phyloP scores from a whole-genome alignment of 2,329 filamentous ascomycete genomes.

The Graphilbum sp. region DNA sequence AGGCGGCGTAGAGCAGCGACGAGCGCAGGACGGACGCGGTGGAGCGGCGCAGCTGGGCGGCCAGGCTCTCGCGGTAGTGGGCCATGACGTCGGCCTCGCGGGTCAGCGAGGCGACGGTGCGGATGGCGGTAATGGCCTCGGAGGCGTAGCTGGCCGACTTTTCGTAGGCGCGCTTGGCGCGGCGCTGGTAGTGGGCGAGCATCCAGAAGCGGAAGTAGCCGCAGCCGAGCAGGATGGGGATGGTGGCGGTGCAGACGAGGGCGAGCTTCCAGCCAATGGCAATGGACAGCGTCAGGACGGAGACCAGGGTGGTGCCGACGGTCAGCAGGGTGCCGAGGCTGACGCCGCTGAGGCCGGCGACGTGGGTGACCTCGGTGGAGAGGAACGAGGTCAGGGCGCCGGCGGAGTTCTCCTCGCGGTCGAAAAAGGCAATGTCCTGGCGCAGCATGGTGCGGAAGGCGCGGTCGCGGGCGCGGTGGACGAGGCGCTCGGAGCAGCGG shows the following conservation, averaged over 20 bases:
- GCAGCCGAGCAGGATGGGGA: constrained; percentile 22
- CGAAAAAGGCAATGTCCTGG: constrained; percentile 87
- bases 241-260: constrained; percentile 23
- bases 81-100: constrained; percentile 66
- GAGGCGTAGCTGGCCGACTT: constrained; percentile 75
- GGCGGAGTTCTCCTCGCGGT: constrained; percentile 73
- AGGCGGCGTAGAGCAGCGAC: constrained; percentile 64
- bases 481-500: constrained; percentile 68
- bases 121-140: constrained; percentile 84
- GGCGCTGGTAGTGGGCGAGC: constrained; percentile 54
- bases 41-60: constrained; percentile 47
- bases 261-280: constrained; percentile 26
- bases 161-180: constrained; percentile 66
- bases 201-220: constrained; percentile 43
- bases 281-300: constrained; percentile 40
- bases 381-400: constrained; percentile 80
- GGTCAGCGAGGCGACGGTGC: constrained; percentile 82
- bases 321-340: constrained; percentile 78
- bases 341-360: constrained; percentile 73
- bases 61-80: constrained; percentile 53
- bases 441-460: constrained; percentile 80
- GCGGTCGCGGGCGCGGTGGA: constrained; percentile 65
- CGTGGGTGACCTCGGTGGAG: constrained; percentile 75
- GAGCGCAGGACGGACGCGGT: constrained; percentile 61
- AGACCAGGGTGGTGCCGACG: constrained; percentile 62